phyloP scores from a whole-genome alignment of 1,284 basidiomycete genomes.

The Sporisorium exsertum region DNA sequence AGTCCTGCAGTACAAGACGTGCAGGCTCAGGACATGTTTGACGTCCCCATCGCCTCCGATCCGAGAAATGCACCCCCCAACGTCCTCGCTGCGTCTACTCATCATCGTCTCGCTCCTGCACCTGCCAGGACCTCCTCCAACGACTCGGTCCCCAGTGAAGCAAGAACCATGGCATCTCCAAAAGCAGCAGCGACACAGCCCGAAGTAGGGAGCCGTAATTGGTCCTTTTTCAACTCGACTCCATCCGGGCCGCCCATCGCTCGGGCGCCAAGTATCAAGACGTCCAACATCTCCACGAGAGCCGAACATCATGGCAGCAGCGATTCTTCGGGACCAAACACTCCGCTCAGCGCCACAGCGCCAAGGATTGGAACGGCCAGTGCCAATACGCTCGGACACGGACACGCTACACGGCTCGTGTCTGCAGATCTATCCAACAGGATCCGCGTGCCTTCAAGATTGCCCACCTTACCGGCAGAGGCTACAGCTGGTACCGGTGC shows the following conservation, averaged over 20 bases:
- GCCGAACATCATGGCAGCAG: slow-evolving; percentile 6
- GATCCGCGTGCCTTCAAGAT: slow-evolving; percentile 27
- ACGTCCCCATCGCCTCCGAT: slow-evolving; percentile 29
- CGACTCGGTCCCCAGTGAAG: slow-evolving; percentile 19
- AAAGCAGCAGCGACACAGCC: slow-evolving; percentile 3
- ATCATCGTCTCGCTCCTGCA: not conserved
- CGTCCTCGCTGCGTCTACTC: not conserved
- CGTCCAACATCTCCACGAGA: slow-evolving; percentile 10
- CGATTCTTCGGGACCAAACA: slow-evolving; percentile 12
- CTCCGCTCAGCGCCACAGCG: slow-evolving; percentile 14
- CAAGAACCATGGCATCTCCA: slow-evolving; percentile 7
- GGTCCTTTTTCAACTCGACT: slow-evolving; percentile 56
- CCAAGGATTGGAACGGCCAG: not conserved
- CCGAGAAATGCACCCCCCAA: slow-evolving; percentile 8
- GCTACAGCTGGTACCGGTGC: slow-evolving; percentile 7
- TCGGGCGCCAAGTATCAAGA: slow-evolving; percentile 44
- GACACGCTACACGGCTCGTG: slow-evolving; percentile 15
- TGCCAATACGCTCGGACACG: slow-evolving; percentile 13
- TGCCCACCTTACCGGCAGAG: slow-evolving; percentile 37
- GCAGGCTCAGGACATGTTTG: slow-evolving; percentile 43
- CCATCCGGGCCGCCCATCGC: slow-evolving; percentile 23
- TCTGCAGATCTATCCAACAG: slow-evolving; percentile 27
- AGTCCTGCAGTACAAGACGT: slow-evolving; percentile 51
- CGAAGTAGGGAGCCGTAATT: slow-evolving; percentile 45
- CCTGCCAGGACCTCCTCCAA: slow-evolving; percentile 8